A percentile compares a stretch with the other conserved stretches of the same genome.
Conservation (phyloP, 179 eudicot species). For the Beta lomatogona region DNA sequence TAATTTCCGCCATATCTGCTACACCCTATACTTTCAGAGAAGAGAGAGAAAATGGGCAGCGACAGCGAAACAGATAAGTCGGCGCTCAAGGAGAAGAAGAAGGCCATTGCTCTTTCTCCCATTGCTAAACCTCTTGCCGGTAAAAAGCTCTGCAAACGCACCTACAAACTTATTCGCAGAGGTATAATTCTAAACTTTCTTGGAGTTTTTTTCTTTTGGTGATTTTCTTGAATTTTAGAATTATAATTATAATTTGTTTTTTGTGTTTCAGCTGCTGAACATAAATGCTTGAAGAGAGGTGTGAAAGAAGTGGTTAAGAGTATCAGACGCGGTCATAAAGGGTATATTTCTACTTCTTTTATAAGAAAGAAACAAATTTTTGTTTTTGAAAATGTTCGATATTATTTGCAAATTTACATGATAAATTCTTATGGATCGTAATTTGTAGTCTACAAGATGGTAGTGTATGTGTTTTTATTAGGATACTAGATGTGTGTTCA, state of each 20-base stretch:
- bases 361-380: too few species aligned
- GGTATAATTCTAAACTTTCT: slow-evolving; percentile 37
- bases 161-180: slow-evolving; percentile 83
- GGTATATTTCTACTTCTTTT: slow-evolving; percentile 38
- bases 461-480: too few species aligned
- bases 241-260: not conserved
- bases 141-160: slow-evolving; percentile 81
- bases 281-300: slow-evolving; percentile 95
- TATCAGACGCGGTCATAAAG: slow-evolving; percentile 89
- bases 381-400: too few species aligned
- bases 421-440: not conserved
- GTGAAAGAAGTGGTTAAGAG: slow-evolving; percentile 95
- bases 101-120: slow-evolving; percentile 64
- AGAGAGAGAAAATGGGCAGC: slow-evolving; percentile 49
- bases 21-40: not conserved
- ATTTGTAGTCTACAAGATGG: not conserved
- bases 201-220: not conserved
- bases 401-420: too few species aligned
- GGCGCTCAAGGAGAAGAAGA: slow-evolving; percentile 72
- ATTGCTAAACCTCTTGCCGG: slow-evolving; percentile 98
- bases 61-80: slow-evolving; percentile 79
- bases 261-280: slow-evolving; percentile 68
- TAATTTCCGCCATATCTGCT: slow-evolving; percentile 24
- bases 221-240: not conserved
- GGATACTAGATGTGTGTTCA: not conserved